These are phyloP conservation scores for Kurtzmaniella cleridarum DNA, from an alignment of 805 yeast genomes.

Conservation along the genomic window DNA sequence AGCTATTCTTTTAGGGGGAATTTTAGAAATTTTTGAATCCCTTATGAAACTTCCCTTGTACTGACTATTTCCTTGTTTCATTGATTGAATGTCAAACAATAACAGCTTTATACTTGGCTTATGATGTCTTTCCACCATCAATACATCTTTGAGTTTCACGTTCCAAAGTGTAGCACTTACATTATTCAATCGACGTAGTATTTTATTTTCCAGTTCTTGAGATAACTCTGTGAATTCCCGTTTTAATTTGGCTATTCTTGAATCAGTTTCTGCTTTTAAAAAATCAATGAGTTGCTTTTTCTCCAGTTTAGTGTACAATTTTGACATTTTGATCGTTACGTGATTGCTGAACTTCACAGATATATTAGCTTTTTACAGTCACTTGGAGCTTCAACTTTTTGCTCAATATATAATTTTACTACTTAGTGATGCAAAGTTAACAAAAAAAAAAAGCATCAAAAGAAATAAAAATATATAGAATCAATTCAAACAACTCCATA, in stretches of 20 bases:
- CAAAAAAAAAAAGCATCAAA: no score
- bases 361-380: no score
- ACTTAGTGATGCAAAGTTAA: no score
- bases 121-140: constrained; percentile 41
- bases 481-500: no score
- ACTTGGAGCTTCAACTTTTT: no score
- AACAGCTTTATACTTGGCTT: constrained; percentile 26
- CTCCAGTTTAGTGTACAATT: constrained; percentile 24
- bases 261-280: constrained; percentile 17
- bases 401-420: no score
- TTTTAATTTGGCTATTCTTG: constrained; percentile 19
- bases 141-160: constrained; percentile 38
- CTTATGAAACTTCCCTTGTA: no score
- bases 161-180: constrained; percentile 48
- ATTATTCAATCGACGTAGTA: constrained; percentile 38
- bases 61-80: constrained; percentile 3
- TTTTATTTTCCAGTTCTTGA: constrained; percentile 26
- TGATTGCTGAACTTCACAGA: no score
- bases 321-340: neutral
- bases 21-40: no score
- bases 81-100: constrained; percentile 16
- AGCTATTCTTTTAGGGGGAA: no score
- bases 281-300: constrained; percentile 30
- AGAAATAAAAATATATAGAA: no score
- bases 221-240: constrained; percentile 18